phyloP scores from a whole-genome alignment of 257 asterid genomes.

The Oldenlandia corymbosa region DNA sequence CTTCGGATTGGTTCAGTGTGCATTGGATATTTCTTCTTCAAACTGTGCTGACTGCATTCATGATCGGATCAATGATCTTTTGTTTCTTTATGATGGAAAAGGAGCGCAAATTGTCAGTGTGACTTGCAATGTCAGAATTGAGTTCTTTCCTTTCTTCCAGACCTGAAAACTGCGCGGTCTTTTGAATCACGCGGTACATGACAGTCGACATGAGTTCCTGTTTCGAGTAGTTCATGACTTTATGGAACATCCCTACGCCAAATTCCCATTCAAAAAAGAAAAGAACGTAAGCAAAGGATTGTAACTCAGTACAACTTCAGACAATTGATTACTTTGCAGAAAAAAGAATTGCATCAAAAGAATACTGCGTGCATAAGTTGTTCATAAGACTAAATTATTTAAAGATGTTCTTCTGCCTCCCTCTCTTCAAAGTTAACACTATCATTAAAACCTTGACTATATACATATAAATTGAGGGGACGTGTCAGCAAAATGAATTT shows the following conservation, averaged over 20 bases:
- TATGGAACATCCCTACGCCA: too few relatives aligned
- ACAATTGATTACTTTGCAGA: neutral
- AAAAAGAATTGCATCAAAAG: neutral
- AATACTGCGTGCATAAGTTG: neutral
- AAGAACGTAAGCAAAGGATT: too few relatives aligned
- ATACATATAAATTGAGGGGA: neutral
- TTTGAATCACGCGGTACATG: too few relatives aligned
- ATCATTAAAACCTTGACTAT: neutral
- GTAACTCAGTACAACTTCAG: too few relatives aligned
- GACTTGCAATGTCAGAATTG: neutral
- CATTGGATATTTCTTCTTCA: neutral
- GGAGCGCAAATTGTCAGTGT: neutral
- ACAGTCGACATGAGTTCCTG: too few relatives aligned
- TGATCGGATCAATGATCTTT: neutral
- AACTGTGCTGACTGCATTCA: neutral
- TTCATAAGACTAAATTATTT: too few relatives aligned
- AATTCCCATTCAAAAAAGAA: too few relatives aligned
- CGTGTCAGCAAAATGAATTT: neutral
- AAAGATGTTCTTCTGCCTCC: neutral
- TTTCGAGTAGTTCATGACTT: too few relatives aligned
- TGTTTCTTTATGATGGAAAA: neutral
- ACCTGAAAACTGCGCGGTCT: too few relatives aligned
- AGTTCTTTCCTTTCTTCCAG: slow-evolving; percentile 1
- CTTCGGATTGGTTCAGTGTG: slow-evolving; percentile 9
- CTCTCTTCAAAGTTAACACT: slow-evolving; percentile 1